Evolutionary conservation across 768 basidiomycete species (phyloP).

Genomic region (Pseudohyphozyma bogoriensis): DNA sequence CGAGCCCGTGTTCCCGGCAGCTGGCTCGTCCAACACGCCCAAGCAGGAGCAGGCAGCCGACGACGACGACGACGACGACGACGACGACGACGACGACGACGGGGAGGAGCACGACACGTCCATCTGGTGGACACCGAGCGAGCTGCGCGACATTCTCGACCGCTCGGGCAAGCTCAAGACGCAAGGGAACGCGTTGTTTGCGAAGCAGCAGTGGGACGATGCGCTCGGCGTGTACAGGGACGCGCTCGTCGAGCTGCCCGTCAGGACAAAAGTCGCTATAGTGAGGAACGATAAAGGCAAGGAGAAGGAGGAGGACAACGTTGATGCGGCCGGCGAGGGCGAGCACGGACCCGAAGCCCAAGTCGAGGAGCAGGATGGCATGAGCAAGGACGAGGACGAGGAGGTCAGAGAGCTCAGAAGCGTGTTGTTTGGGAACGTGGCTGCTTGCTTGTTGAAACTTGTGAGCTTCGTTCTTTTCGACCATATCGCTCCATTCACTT

Average conservation of each 20-base stretch:
- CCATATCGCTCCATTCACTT: background rate
- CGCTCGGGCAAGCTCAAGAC: conserved; percentile 6
- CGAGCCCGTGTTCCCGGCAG: background rate
- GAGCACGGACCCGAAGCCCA: conserved; percentile 2
- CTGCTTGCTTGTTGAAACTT: conserved; percentile 27
- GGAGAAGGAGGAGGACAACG: conserved; percentile 4
- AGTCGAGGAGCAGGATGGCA: conserved; percentile 4
- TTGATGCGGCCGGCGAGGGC: background rate
- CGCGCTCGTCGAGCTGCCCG: conserved; percentile 19
- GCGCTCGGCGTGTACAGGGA: conserved; percentile 23
- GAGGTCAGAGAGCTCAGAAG: conserved; percentile 22
- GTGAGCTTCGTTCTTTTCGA: conserved; percentile 9
- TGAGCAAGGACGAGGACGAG: conserved; percentile 8
- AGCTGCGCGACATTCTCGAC: conserved; percentile 8
- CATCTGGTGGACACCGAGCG: background rate
- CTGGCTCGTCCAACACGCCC: background rate
- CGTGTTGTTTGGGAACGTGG: conserved; percentile 26
- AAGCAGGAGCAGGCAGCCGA: background rate
- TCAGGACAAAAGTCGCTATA: background rate
- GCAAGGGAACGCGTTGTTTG: conserved; percentile 15
- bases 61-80: background rate
- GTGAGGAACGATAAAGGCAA: conserved; percentile 8
- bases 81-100: background rate
- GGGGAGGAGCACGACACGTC: background rate
- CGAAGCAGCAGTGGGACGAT: conserved; percentile 6